phyloP scores from a whole-genome alignment of 305 asterid genomes.

The Fraxinus dipetala region DNA sequence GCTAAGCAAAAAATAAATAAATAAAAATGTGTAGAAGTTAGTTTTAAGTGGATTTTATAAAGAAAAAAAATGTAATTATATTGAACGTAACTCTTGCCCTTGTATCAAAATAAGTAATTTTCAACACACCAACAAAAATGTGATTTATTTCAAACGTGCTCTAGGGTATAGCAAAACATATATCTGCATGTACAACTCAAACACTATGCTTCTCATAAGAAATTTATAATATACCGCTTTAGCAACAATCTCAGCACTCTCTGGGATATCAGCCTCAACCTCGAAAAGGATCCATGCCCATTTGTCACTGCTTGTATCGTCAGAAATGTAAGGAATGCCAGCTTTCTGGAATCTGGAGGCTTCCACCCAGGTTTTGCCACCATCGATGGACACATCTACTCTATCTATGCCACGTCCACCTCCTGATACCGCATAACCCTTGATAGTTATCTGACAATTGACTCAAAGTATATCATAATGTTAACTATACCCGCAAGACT shows the following conservation, averaged over 20 bases:
- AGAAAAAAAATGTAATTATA: no score
- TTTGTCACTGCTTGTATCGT: constrained; percentile 57
- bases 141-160: neutral
- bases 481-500: neutral
- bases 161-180: neutral
- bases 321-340: constrained; percentile 64
- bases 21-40: neutral
- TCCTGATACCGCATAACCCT: constrained; percentile 92
- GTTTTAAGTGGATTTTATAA: neutral
- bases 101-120: neutral
- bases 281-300: constrained; percentile 98
- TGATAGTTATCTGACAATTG: constrained; percentile 56
- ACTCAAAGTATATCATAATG: neutral
- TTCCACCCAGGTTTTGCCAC: constrained; percentile 88
- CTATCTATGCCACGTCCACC: constrained; percentile 97
- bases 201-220: neutral
- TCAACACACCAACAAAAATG: neutral
- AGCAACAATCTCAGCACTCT: constrained; percentile 68
- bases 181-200: neutral
- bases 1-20: neutral
- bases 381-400: constrained; percentile 75
- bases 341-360: constrained; percentile 71
- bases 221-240: constrained; percentile 65
- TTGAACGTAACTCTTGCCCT: neutral
- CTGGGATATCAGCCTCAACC: constrained; percentile 64